phyloP scores from a whole-genome alignment of 495 filamentous ascomycete species.

The Monascus purpureus region DNA sequence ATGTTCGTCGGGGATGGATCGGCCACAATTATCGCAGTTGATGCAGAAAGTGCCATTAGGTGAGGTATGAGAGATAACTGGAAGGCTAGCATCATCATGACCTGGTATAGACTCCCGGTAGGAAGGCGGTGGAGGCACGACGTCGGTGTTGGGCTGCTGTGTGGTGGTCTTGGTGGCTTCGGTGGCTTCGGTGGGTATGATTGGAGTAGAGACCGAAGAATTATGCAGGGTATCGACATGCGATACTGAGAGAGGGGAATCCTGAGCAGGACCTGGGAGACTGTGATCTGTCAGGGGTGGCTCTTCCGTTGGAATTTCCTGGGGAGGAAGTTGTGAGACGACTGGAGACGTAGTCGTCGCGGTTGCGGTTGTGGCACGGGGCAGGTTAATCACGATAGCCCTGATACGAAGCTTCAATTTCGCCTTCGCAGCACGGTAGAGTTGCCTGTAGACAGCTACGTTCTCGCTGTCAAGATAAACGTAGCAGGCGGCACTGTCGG shows the following conservation, averaged over 20 bases:
- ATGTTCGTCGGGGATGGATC: constrained; percentile 62
- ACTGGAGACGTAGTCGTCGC: constrained; percentile 1
- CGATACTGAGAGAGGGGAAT: constrained; percentile 16
- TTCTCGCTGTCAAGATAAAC: constrained; percentile 68
- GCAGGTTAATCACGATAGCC: constrained; percentile 34
- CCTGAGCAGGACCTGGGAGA: constrained; percentile 32
- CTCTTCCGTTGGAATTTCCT: constrained; percentile 2
- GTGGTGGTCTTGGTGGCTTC: constrained; percentile 2
- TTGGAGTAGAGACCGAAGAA: constrained; percentile 3
- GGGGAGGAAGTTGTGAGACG: constrained; percentile 4
- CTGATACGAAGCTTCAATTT: constrained; percentile 94
- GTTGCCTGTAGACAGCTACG: constrained; percentile 80
- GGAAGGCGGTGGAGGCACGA: constrained; percentile 8
- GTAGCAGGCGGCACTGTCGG: constrained; percentile 77
- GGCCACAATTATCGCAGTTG: constrained; percentile 85
- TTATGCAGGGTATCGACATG: constrained; percentile 5
- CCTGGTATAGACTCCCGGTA: constrained; percentile 19
- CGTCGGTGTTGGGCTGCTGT: constrained; percentile 3
- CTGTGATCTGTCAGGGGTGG: constrained; percentile 15
- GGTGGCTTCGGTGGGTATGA: constrained; percentile 2
- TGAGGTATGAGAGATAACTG: constrained; percentile 19
- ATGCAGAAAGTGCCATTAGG: constrained; percentile 41
- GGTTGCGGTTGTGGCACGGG: constrained; percentile 3
- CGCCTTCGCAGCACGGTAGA: constrained; percentile 92
- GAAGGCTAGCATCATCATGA: constrained; percentile 14